Evolutionary conservation across 768 basidiomycete species (phyloP).

Genomic region (Postia placenta): DNA sequence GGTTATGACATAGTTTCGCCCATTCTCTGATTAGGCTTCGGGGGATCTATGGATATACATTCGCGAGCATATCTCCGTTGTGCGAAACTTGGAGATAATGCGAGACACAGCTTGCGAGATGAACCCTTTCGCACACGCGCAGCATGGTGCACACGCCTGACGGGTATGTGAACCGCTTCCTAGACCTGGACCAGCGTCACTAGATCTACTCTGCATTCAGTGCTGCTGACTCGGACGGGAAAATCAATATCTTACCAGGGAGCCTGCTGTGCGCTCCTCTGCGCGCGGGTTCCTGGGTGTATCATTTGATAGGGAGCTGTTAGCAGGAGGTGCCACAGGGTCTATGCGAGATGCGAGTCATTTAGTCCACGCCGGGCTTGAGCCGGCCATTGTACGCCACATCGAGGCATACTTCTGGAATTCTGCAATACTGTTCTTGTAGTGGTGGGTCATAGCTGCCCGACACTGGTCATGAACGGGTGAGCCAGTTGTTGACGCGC

Average conservation of each 20-base stretch:
- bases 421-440: background rate
- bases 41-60: too few species aligned
- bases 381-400: background rate
- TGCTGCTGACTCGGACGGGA: conserved; percentile 1
- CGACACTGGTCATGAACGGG: background rate
- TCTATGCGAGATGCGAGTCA: background rate
- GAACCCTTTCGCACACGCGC: background rate
- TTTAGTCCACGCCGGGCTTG: background rate
- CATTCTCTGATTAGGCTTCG: too few species aligned
- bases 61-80: background rate
- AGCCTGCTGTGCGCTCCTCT: background rate
- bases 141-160: conserved; percentile 2
- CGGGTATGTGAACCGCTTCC: background rate
- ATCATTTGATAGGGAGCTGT: background rate
- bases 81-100: background rate
- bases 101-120: background rate
- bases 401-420: background rate
- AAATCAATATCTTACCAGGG: background rate
- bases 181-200: background rate
- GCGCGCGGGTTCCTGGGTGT: background rate
- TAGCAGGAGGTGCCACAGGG: background rate
- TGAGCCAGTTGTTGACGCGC: background rate
- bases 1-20: background rate
- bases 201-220: background rate
- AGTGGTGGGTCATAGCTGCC: background rate